Evolutionary conservation across 202 grass and related monocot species (phyloP).

Genomic region (Schoenoplectus tabernaemontani): DNA sequence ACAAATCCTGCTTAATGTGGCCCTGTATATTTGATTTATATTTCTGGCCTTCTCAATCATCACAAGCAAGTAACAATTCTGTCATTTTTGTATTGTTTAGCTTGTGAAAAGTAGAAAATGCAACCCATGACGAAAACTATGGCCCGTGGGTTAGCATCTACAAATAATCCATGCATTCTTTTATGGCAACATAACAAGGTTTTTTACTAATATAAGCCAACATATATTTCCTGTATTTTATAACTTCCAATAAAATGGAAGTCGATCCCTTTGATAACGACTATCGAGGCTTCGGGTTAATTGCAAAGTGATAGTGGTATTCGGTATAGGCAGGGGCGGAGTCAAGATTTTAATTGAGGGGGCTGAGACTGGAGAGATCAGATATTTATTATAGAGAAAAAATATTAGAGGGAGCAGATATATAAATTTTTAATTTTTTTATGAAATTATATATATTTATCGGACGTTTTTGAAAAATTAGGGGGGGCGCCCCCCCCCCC

Average conservation of each 20-base stretch:
- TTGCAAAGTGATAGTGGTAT: not conserved
- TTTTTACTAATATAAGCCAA: not conserved
- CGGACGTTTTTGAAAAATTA: too few species aligned
- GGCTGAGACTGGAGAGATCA: too few species aligned
- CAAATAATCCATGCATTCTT: not conserved
- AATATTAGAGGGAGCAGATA: too few species aligned
- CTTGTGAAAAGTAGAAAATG: too few species aligned
- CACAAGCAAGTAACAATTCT: not conserved
- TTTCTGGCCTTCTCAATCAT: not conserved
- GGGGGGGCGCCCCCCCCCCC: too few species aligned
- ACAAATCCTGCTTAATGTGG: too few species aligned
- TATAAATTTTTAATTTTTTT: too few species aligned
- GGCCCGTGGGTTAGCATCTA: not conserved
- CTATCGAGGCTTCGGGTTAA: not conserved
- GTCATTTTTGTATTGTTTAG: not conserved
- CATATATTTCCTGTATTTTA: not conserved
- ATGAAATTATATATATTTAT: too few species aligned
- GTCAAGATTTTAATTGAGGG: too few species aligned
- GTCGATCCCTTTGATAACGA: not conserved
- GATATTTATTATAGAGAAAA: too few species aligned
- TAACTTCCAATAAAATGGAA: not conserved
- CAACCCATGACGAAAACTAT: not conserved
- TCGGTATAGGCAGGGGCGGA: too few species aligned
- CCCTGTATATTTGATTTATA: constrained; percentile 1
- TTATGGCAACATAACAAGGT: not conserved